Conservation (phyloP, 225 moss, liverwort and hornwort genomes). For the Climacium dendroides region DNA sequence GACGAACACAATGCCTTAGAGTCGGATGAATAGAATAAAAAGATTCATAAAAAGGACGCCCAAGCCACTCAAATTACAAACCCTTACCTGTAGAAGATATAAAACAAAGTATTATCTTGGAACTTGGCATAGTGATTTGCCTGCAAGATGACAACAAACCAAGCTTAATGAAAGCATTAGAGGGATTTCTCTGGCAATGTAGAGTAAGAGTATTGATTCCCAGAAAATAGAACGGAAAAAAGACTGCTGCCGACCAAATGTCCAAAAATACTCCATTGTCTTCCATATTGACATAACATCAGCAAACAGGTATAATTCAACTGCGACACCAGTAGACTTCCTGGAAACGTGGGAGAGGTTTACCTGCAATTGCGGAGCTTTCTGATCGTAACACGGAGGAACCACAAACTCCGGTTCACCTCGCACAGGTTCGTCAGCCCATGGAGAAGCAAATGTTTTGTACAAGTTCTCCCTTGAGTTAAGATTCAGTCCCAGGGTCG, state of each 20-base stretch:
- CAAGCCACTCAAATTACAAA: background rate
- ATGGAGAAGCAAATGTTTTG: slow-evolving; percentile 98
- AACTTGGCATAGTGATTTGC: slow-evolving; percentile 85
- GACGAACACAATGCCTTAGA: background rate
- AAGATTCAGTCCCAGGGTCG: slow-evolving; percentile 88
- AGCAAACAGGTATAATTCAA: background rate
- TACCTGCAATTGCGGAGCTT: slow-evolving; percentile 96
- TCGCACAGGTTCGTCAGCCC: slow-evolving; percentile 93
- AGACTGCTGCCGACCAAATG: background rate
- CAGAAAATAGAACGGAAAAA: background rate
- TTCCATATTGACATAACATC: background rate
- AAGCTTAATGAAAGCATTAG: background rate
- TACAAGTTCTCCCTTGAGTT: slow-evolving; percentile 99
- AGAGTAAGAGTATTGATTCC: background rate
- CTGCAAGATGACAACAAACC: slow-evolving; percentile 22
- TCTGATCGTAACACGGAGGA: slow-evolving; percentile 80
- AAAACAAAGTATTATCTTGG: slow-evolving; percentile 92
- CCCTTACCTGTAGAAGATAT: slow-evolving; percentile 91
- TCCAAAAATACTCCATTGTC: background rate
- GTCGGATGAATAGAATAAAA: background rate
- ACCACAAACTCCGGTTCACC: slow-evolving; percentile 91
- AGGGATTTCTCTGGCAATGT: background rate
- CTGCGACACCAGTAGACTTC: background rate
- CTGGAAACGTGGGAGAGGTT: background rate
- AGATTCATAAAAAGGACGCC: background rate